Evolutionary conservation across 1,284 basidiomycete genomes (phyloP).

Genomic region (Coniferiporia weirii): DNA sequence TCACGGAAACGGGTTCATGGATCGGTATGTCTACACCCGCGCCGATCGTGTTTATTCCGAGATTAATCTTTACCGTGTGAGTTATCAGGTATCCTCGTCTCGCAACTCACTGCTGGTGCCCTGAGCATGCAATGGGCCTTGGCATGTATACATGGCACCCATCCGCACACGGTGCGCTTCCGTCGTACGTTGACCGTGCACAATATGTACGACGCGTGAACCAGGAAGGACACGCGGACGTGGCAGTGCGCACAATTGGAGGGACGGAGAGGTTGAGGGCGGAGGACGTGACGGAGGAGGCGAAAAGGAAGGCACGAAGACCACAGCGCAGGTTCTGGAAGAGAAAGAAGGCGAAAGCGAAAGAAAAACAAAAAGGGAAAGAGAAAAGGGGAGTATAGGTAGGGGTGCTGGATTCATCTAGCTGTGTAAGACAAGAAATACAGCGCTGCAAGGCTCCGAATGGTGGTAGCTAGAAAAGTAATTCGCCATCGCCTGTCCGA

Average conservation of each 20-base stretch:
- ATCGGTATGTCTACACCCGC: not conserved
- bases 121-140: not conserved
- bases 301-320: not conserved
- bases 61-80: not conserved
- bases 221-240: not conserved
- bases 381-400: not conserved
- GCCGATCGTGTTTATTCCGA: no score
- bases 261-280: not conserved
- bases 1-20: constrained; percentile 5
- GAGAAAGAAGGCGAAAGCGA: not conserved
- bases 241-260: not conserved
- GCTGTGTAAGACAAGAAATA: no score
- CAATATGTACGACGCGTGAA: not conserved
- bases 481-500: no score
- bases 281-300: not conserved
- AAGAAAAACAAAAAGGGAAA: not conserved
- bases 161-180: not conserved
- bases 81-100: not conserved
- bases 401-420: no score
- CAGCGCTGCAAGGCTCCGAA: no score
- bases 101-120: not conserved
- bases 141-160: not conserved
- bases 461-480: no score
- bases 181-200: constrained; percentile 1
- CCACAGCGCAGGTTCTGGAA: not conserved